Conservation (phyloP, 2,329 filamentous ascomycete species). For the Xylariomycetidae sp. region DNA sequence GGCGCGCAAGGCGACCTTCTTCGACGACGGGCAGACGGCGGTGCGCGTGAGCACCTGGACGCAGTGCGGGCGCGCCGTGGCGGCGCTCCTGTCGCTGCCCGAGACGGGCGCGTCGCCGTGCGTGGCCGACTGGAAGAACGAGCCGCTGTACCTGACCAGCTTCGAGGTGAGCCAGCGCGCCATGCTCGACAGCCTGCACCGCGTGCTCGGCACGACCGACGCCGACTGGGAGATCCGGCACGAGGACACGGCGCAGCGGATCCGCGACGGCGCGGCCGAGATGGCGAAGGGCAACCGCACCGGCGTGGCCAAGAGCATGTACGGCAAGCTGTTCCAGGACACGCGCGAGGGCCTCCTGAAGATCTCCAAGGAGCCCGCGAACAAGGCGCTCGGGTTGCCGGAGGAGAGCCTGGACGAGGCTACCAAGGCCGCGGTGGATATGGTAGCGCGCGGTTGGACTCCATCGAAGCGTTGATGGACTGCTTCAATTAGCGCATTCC, state of each 20-base stretch:
- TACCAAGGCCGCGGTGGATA: neutral
- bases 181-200: conserved; percentile 55
- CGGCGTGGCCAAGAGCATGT: neutral
- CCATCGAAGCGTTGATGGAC: neutral
- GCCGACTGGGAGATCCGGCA: conserved; percentile 53
- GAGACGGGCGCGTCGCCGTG: conserved; percentile 32
- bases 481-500: neutral
- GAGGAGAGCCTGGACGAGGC: neutral
- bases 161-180: conserved; percentile 57
- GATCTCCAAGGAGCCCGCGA: neutral
- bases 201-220: conserved; percentile 50
- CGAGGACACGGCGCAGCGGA: conserved; percentile 41
- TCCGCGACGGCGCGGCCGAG: conserved; percentile 35
- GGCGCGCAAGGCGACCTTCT: conserved; percentile 33
- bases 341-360: neutral
- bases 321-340: neutral
- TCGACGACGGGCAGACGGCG: conserved; percentile 49
- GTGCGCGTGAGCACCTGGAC: conserved; percentile 55
- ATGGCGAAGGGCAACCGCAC: neutral
- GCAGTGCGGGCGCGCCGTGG: conserved; percentile 50
- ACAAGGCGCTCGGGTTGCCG: neutral
- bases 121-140: conserved; percentile 40
- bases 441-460: neutral
- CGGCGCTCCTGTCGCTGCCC: conserved; percentile 41
- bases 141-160: conserved; percentile 44